Base-by-base conservation (phyloP, 164 flowering plant genomes). In the Vitis vinifera region DNA sequence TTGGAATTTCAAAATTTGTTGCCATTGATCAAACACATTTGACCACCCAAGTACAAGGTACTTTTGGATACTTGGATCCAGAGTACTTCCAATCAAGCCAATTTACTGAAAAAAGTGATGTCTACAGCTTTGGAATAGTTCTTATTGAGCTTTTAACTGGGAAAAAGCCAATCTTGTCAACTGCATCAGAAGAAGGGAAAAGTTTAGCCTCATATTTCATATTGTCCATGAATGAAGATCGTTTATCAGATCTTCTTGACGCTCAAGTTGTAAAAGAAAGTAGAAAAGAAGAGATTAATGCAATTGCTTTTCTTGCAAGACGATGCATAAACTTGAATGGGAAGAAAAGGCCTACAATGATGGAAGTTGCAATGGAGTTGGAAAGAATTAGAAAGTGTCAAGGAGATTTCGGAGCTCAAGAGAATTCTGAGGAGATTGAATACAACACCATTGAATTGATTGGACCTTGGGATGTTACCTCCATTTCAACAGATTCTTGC, bases 91-190 rank as follows among this genome's bases (percentile, higher is more conserved):
- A 67, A 49, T 60, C 78, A 48, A 67, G 75, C 16, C 66, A 63
- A 19, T 63, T 63, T n/a, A 63, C 70, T n/a, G 44, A 71, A 73
- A 63, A 63, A 17, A 63, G 66, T 52, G 66, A 63, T 49, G 71
- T 68, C 10, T 73, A 68, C 13, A 69, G 73, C 17, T 71, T 63
- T 59, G 75, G 79, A 11, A 69, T 76, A 3, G 73, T 72, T 11
- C 72, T 77, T 65, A 73, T 68, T 47, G 76, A 77, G 67, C 73
- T 77, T 7, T 47, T 77, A 31, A 77, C 79, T 2, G 70, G 76
- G 6, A 31, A 69, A 55, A 72, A 72, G n/a, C 67, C 79, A 27
- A 56, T 77, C 3, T 68, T 73, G 9, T 27, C 31, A 10, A 10
- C 55, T 3, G 37, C 66, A 60, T 17, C 59, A 1, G 75, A 61